Evolutionary conservation across 2,329 filamentous ascomycete species (phyloP).

Genomic region (Ascocoryne sarcoides): DNA sequence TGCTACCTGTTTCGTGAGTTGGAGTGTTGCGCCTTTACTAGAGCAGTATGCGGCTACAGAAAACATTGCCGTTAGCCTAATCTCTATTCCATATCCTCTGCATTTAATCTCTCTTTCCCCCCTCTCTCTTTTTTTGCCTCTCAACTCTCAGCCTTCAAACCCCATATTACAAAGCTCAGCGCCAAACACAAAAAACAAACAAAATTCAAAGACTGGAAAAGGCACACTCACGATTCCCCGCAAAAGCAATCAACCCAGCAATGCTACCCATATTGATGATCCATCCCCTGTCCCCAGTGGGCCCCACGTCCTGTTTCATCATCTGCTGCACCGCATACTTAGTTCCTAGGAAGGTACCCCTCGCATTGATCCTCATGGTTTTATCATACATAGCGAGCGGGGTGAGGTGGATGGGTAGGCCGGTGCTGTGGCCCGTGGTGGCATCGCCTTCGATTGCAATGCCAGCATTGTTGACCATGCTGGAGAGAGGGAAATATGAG

Average conservation of each 20-base stretch:
- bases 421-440: not conserved
- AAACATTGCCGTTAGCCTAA: not conserved
- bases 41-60: not conserved
- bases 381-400: not conserved
- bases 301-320: slow-evolving; percentile 2
- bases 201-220: not conserved
- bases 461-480: slow-evolving; percentile 2
- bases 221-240: not conserved
- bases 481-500: too few species aligned
- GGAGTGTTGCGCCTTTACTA: slow-evolving; percentile 12
- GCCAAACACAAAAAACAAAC: not conserved
- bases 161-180: too few species aligned
- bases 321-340: slow-evolving; percentile 3
- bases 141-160: too few species aligned
- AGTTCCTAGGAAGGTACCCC: not conserved
- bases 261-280: slow-evolving; percentile 3
- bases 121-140: too few species aligned
- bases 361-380: slow-evolving; percentile 1
- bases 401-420: not conserved
- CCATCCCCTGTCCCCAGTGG: slow-evolving; percentile 4
- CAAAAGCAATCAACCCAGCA: not conserved
- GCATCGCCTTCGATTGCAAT: slow-evolving; percentile 1
- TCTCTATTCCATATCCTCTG: too few species aligned
- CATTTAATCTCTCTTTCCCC: not conserved
- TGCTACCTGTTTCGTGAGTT: slow-evolving; percentile 26